These are phyloP conservation scores for Nakaseomyces sp. DNA, from an alignment of 1,139 yeast species.

Conservation along the genomic window DNA sequence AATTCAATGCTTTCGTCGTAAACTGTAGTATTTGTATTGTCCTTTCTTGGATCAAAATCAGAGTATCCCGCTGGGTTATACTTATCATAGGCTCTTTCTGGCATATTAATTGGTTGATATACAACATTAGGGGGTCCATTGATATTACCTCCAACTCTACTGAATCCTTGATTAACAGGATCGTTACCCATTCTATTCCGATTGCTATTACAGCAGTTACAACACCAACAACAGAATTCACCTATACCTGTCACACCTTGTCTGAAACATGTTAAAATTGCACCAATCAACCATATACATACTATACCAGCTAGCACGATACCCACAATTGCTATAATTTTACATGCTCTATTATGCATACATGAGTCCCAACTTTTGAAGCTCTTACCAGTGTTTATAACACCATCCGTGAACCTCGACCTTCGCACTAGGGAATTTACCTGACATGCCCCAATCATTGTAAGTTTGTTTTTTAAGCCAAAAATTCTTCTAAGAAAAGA, in stretches of 20 bases:
- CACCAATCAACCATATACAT: slow-evolving; percentile 35
- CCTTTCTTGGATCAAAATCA: slow-evolving; percentile 3
- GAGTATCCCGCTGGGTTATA: slow-evolving; percentile 6
- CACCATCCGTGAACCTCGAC: slow-evolving; percentile 17
- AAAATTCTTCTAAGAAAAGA: no score
- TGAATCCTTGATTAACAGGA: slow-evolving; percentile 14
- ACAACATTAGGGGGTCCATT: slow-evolving; percentile 20
- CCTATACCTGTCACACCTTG: slow-evolving; percentile 35
- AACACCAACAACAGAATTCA: slow-evolving; percentile 38
- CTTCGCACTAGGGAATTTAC: slow-evolving; percentile 13
- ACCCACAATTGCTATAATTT: slow-evolving; percentile 68
- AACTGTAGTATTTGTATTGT: slow-evolving; percentile 8
- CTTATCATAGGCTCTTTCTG: slow-evolving; percentile 21
- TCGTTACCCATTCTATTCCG: slow-evolving; percentile 11
- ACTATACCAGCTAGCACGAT: slow-evolving; percentile 46
- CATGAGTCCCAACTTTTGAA: slow-evolving; percentile 70
- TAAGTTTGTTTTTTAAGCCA: no score
- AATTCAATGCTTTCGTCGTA: slow-evolving; percentile 24
- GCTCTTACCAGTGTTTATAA: slow-evolving; percentile 40
- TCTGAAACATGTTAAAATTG: slow-evolving; percentile 35
- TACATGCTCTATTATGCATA: slow-evolving; percentile 68
- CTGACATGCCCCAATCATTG: slow-evolving; percentile 1
- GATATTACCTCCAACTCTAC: slow-evolving; percentile 10
- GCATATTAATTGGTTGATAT: slow-evolving; percentile 28
- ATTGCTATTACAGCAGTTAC: slow-evolving; percentile 19